Evolutionary conservation across 345 rosid species (phyloP).

Genomic region (Triadica sebifera): DNA sequence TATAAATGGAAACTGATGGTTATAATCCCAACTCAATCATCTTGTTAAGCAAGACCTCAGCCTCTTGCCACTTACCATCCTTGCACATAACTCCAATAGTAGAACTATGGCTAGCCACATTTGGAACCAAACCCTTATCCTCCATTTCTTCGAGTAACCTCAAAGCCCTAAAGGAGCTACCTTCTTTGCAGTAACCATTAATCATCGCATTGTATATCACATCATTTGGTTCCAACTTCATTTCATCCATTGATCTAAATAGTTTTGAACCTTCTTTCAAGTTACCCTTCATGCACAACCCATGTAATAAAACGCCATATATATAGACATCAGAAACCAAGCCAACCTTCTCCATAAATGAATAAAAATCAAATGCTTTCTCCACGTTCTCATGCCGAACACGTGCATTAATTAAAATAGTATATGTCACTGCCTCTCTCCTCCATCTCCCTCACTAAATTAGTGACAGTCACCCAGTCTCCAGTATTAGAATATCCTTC

Average conservation of each 20-base stretch:
- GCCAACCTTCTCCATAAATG: constrained; percentile 55
- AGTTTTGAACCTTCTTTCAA: constrained; percentile 67
- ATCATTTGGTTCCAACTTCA: constrained; percentile 52
- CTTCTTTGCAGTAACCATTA: constrained; percentile 70
- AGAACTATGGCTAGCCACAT: constrained; percentile 57
- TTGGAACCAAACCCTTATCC: constrained; percentile 50
- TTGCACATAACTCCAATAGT: constrained; percentile 58
- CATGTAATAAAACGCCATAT: constrained; percentile 58
- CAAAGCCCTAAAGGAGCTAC: constrained; percentile 62
- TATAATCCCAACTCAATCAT: constrained; percentile 48
- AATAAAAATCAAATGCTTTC: constrained; percentile 49
- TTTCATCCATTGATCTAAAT: constrained; percentile 46
- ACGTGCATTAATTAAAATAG: constrained; percentile 55
- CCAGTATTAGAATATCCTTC: constrained; percentile 51
- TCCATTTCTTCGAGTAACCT: constrained; percentile 61
- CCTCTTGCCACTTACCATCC: constrained; percentile 61
- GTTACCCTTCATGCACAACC: constrained; percentile 63
- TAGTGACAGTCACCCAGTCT: constrained; percentile 37
- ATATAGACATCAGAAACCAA: constrained; percentile 62
- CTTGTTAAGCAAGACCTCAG: constrained; percentile 50
- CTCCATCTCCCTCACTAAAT: constrained; percentile 70
- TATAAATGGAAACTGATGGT: constrained; percentile 46
- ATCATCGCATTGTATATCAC: constrained; percentile 72
- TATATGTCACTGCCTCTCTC: constrained; percentile 76
- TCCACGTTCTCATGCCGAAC: constrained; percentile 48